These are phyloP conservation scores for Rehmannia glutinosa DNA, from an alignment of 257 asterid species.

Conservation along the genomic window DNA sequence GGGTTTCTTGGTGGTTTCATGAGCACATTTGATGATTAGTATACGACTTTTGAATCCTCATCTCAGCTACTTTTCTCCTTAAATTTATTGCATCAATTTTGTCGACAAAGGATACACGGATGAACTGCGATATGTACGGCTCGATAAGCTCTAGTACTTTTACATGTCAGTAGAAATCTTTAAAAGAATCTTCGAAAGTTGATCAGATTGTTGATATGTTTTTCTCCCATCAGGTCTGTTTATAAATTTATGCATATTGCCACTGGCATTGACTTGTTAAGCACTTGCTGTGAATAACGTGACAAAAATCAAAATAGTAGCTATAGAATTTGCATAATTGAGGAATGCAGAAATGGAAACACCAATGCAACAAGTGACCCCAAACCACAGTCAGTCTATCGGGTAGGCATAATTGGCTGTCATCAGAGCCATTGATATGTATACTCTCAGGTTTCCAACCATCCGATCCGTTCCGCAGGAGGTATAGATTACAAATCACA, in stretches of 20 bases:
- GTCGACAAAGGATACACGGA: constrained; percentile 6
- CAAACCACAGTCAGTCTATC: constrained; percentile 38
- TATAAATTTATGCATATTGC: no score
- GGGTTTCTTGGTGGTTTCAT: constrained; percentile 90
- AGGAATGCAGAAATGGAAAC: background rate
- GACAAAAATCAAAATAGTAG: no score
- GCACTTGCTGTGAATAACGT: background rate
- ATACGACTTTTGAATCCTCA: background rate
- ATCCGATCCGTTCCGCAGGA: constrained; percentile 42
- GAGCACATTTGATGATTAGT: constrained; percentile 62
- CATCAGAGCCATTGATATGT: constrained; percentile 20
- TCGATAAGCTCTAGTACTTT: background rate
- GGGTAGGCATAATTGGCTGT: constrained; percentile 28
- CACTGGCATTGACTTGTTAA: no score
- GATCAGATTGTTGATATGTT: background rate
- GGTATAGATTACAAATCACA: constrained; percentile 27
- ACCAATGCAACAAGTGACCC: constrained; percentile 22
- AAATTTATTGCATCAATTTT: constrained; percentile 18
- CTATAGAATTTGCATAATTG: no score
- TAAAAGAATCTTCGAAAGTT: background rate
- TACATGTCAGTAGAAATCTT: background rate
- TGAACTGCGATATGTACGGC: constrained; percentile 9
- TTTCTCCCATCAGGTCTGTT: background rate
- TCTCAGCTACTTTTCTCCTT: background rate
- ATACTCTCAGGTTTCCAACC: constrained; percentile 41